Evolutionary conservation across 768 basidiomycete genomes (phyloP).

Genomic region (Porpolomopsis calyptriformis): DNA sequence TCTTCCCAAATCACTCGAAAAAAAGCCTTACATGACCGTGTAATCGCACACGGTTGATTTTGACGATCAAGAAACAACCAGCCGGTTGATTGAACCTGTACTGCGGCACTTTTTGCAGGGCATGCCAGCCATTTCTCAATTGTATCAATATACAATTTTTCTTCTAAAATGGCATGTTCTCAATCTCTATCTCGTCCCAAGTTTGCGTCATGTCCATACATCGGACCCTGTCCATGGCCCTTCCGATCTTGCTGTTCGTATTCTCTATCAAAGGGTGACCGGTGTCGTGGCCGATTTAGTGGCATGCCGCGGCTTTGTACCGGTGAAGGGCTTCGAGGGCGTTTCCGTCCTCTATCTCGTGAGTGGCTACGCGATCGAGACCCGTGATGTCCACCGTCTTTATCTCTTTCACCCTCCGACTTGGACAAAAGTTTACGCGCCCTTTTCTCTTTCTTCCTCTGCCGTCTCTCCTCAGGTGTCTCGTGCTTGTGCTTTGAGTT

Average conservation of each 20-base stretch:
- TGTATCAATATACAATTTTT: background rate
- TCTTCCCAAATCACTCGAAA: too few species aligned
- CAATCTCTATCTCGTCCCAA: background rate
- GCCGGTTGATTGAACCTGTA: too few species aligned
- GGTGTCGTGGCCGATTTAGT: background rate
- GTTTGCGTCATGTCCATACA: background rate
- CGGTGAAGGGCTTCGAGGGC: conserved; percentile 18
- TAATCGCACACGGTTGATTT: too few species aligned
- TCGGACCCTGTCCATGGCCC: background rate
- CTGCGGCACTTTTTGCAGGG: too few species aligned
- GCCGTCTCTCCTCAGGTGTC: conserved; percentile 68
- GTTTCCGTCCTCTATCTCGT: conserved; percentile 8
- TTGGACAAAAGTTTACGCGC: conserved; percentile 38
- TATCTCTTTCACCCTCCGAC: conserved; percentile 51
- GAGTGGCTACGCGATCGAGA: conserved; percentile 14
- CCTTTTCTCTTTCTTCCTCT: conserved; percentile 62
- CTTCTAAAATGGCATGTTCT: background rate
- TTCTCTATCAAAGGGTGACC: background rate
- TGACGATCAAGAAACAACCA: too few species aligned
- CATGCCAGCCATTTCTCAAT: too few species aligned
- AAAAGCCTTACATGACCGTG: too few species aligned
- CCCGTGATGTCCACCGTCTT: conserved; percentile 40
- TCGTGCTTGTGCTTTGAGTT: conserved; percentile 64
- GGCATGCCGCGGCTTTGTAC: conserved; percentile 32
- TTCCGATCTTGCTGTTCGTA: background rate